Conservation (phyloP, 345 rosid species). For the Mercurialis annua region DNA sequence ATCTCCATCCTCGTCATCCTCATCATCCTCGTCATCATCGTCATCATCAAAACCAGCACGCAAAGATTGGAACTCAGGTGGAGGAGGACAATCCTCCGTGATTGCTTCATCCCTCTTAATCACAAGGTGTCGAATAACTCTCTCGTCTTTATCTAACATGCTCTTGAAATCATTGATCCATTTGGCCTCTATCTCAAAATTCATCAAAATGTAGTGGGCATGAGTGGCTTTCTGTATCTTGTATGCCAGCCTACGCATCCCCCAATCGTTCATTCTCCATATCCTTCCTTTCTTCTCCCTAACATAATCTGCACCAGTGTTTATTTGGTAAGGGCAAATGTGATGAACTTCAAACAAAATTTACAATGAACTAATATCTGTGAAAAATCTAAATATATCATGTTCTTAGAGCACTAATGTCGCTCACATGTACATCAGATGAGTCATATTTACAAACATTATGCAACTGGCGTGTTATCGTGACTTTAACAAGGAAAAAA, state of each 20-base stretch:
- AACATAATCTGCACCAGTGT: slow-evolving; percentile 51
- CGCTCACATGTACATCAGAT: too few relatives aligned
- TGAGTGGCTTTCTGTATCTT: slow-evolving; percentile 74
- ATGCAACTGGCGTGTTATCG: neutral
- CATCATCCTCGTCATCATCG: slow-evolving; percentile 50
- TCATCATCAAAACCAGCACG: slow-evolving; percentile 41
- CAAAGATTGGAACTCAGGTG: slow-evolving; percentile 70
- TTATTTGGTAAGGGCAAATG: neutral
- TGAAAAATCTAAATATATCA: too few relatives aligned
- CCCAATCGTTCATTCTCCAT: slow-evolving; percentile 93
- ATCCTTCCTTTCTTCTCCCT: slow-evolving; percentile 77
- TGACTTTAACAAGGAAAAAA: neutral
- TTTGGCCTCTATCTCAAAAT: slow-evolving; percentile 84
- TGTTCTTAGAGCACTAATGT: too few relatives aligned
- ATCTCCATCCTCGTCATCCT: slow-evolving; percentile 43
- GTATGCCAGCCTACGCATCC: slow-evolving; percentile 83
- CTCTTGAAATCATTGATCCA: slow-evolving; percentile 76
- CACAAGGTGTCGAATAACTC: slow-evolving; percentile 86
- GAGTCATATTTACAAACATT: neutral
- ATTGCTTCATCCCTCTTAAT: slow-evolving; percentile 77
- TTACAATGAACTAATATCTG: neutral
- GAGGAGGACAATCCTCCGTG: slow-evolving; percentile 77
- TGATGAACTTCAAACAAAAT: neutral
- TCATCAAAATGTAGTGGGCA: slow-evolving; percentile 88
- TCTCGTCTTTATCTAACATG: slow-evolving; percentile 76